Evolutionary conservation across 2,329 filamentous ascomycete species (phyloP), one percentile per base, ranked within the genome.

Genomic region (Orbilia brochopaga): DNA sequence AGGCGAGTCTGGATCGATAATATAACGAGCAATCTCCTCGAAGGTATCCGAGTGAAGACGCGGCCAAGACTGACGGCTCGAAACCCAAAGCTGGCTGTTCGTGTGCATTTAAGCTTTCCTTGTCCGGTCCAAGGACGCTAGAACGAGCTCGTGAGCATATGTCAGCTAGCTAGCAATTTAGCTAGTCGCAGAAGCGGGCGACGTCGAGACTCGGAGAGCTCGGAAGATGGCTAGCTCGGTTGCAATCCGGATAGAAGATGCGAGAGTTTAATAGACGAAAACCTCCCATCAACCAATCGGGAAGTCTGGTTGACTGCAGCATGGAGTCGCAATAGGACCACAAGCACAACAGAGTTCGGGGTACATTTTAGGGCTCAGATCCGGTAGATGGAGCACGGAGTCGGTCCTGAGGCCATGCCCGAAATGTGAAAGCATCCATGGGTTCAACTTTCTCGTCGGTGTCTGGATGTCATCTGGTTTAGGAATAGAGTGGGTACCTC

Each of bases 381-480:
- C 67, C 67, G 60, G 53, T 65, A 53, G 24, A 65, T 61, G 62
- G 60, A 72, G 60, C 56, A 65, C 27, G 27, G 27, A 32, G 27
- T 32, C 27, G 60, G 67, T 70, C 50, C 66, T 54, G 40, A 58
- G 53, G 50, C 35, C 17, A 58, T 59, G 48, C 46, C 53, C 27
- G 59, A 72, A 72, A 65, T 65, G 60, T 72, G 67, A 72, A 50
- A 65, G 60, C 54, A 70, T 70, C 66, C 54, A 70, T 60, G 59
- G 66, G 42, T 70, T 59, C 53, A 53, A 56, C 55, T 59, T 72
- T 65, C 63, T 59, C 50, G 54, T 44, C 55, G 32, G 52, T 57
- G 55, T 53, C 51, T 56, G 66, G 60, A 65, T 65, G 67, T 72
- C 67, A 72, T 72, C 60, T 72, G 67, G 51, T 64, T 70, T 50